Evolutionary conservation across 495 filamentous ascomycete species (phyloP), one percentile per base, ranked within the genome.

Genomic region (Lindgomyces ingoldianus): DNA sequence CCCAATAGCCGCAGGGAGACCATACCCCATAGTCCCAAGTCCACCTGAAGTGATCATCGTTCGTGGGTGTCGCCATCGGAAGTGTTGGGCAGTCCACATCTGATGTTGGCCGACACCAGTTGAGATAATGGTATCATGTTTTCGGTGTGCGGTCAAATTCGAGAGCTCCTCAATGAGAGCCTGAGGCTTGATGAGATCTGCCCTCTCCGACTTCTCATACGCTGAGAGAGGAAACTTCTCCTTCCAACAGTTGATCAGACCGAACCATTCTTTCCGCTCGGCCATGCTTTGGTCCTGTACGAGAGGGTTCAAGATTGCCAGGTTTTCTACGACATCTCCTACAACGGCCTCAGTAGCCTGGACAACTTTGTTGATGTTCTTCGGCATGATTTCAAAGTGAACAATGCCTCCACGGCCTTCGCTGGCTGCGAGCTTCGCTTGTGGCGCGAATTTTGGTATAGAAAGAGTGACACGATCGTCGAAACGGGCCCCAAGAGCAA

Each of bases 61-160:
- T 36, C 93, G 85, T 24, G 91, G 91, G 65, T 91, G 76, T 41
- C 89, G 81, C 91, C 93, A 98, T 55, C 91, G 86, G 81, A 89
- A 98, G 76, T 96, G 91, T 77, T 98, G 91, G 8, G 91, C 92
- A 6, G 89, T 80, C 93, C 93, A 96, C 93, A 98, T 97, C 78
- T 96, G 93, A 74, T 97, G 93, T 73, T 96, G 92, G 33, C 93
- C 93, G 29, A 96, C 93, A 69, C 93, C 93, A 1, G 92, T 97
- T 3, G 91, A 76, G 71, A 98, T 93, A 71, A 94, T 84, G 12
- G 90, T 94, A 56, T 85, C 78, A 11, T 93, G 79, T 72, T 96
- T 93, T 57, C 86, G 84, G 65, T 85, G 68, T 1, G 83, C 85
- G 1, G 89, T 91, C 19, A 92, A 79, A 22, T 88, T 83, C 72